These are phyloP conservation scores for Sungouiozyma ichnusensis DNA, from an alignment of 805 yeast genomes.

Conservation along the genomic window DNA sequence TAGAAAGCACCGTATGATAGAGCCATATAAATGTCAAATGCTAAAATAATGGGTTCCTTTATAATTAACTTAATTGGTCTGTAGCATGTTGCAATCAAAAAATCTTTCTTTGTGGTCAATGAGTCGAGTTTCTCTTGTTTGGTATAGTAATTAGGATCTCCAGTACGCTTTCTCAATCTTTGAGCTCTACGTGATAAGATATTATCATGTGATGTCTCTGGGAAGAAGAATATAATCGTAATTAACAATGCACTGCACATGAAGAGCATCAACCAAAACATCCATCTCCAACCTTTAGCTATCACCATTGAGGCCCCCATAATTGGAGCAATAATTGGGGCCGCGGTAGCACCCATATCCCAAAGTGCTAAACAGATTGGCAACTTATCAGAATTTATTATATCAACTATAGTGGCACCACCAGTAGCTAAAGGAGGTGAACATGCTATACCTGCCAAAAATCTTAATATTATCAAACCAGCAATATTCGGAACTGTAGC, in stretches of 20 bases:
- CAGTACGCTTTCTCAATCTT: conserved; percentile 39
- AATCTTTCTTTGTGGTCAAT: conserved; percentile 10
- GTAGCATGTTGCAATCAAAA: conserved; percentile 30
- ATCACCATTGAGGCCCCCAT: conserved; percentile 25
- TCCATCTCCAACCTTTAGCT: conserved; percentile 42
- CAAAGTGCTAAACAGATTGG: conserved; percentile 29
- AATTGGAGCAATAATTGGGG: conserved; percentile 47
- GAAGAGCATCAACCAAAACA: conserved; percentile 41
- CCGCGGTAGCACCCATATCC: conserved; percentile 44
- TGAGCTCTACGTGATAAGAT: conserved; percentile 36
- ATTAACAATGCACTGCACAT: conserved; percentile 20
- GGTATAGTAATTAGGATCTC: conserved; percentile 34
- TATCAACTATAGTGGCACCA: conserved; percentile 45
- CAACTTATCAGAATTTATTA: conserved; percentile 12
- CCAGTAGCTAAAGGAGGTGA: conserved; percentile 47
- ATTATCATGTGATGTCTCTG: conserved; percentile 40
- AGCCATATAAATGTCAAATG: conserved; percentile 42
- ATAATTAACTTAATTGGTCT: conserved; percentile 40
- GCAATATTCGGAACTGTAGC: conserved; percentile 41
- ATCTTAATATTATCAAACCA: conserved; percentile 38
- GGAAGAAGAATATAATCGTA: conserved; percentile 32
- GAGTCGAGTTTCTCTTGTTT: conserved; percentile 30
- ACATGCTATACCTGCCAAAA: conserved; percentile 43
- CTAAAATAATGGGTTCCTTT: conserved; percentile 44
- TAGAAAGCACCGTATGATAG: conserved; percentile 43